phyloP scores from a whole-genome alignment of 179 eudicot genomes.

The Actinidia arguta region DNA sequence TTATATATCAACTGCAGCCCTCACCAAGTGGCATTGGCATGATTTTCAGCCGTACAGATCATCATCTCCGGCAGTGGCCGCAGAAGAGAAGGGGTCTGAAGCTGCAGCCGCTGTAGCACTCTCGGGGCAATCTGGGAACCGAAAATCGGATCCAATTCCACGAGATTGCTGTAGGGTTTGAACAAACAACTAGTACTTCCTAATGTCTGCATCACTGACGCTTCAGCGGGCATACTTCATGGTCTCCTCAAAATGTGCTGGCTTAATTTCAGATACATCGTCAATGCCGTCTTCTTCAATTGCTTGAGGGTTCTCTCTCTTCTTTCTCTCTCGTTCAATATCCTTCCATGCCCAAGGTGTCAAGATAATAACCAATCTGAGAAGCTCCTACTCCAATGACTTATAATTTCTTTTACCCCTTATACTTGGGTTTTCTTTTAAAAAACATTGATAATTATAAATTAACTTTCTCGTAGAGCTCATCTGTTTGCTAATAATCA shows the following conservation, averaged over 20 bases:
- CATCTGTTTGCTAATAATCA: too few species aligned
- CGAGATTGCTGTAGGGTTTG: conserved; percentile 70
- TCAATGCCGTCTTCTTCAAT: conserved; percentile 58
- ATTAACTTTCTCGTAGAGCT: too few species aligned
- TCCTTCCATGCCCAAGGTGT: conserved; percentile 39
- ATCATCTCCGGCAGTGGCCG: conserved; percentile 46
- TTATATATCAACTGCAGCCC: neutral
- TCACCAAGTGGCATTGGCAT: neutral
- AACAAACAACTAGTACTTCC: conserved; percentile 65
- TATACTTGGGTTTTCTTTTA: too few species aligned
- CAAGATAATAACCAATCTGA: too few species aligned
- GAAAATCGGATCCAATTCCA: conserved; percentile 60
- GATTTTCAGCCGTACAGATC: conserved; percentile 50
- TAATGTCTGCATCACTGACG: conserved; percentile 65
- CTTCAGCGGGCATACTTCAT: conserved; percentile 67
- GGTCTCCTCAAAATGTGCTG: conserved; percentile 60
- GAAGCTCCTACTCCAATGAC: too few species aligned
- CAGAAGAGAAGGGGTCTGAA: conserved; percentile 41
- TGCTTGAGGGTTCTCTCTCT: conserved; percentile 56
- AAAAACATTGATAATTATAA: too few species aligned
- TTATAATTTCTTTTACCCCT: too few species aligned
- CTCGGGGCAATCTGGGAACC: conserved; percentile 38
- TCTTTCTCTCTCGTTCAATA: conserved; percentile 50
- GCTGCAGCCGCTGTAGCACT: conserved; percentile 32
- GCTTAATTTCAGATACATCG: conserved; percentile 56